A percentile compares a stretch with the other conserved stretches of the same genome.
Evolutionary conservation across 106 monocot species (phyloP).

Genomic region (Amphibolis antarctica): DNA sequence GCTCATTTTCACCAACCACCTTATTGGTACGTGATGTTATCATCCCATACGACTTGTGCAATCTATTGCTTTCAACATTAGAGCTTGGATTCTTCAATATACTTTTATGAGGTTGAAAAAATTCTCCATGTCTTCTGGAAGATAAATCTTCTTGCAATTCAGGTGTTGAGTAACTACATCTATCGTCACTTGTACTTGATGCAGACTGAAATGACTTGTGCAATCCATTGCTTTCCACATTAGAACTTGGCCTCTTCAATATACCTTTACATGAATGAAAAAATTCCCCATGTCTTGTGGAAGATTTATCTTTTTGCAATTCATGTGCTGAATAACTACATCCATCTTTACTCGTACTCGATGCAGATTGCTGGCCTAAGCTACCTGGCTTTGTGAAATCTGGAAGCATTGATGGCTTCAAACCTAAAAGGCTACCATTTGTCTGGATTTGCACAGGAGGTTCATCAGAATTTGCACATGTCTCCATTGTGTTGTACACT

Average conservation of each 20-base stretch:
- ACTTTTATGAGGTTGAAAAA: slow-evolving; percentile 1
- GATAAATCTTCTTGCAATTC: not conserved
- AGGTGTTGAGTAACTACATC: slow-evolving; percentile 5
- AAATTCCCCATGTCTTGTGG: not conserved
- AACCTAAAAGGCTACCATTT: slow-evolving; percentile 87
- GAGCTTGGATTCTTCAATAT: slow-evolving; percentile 5
- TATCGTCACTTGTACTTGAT: slow-evolving; percentile 1
- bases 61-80: slow-evolving; percentile 1
- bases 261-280: slow-evolving; percentile 1
- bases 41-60: not conserved
- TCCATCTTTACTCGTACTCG: not conserved
- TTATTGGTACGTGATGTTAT: not conserved
- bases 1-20: not conserved
- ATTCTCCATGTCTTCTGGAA: not conserved
- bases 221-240: not conserved
- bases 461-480: slow-evolving; percentile 4
- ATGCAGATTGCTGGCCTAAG: not conserved
- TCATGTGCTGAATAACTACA: slow-evolving; percentile 7
- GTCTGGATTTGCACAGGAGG: slow-evolving; percentile 61
- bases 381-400: slow-evolving; percentile 15
- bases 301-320: not conserved
- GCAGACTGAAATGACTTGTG: not conserved
- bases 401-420: slow-evolving; percentile 91
- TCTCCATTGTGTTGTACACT: not conserved
- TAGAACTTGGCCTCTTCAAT: slow-evolving; percentile 6